Evolutionary conservation across 192 early-diverging fungal species (phyloP).

Genomic region (Podila minutissima): DNA sequence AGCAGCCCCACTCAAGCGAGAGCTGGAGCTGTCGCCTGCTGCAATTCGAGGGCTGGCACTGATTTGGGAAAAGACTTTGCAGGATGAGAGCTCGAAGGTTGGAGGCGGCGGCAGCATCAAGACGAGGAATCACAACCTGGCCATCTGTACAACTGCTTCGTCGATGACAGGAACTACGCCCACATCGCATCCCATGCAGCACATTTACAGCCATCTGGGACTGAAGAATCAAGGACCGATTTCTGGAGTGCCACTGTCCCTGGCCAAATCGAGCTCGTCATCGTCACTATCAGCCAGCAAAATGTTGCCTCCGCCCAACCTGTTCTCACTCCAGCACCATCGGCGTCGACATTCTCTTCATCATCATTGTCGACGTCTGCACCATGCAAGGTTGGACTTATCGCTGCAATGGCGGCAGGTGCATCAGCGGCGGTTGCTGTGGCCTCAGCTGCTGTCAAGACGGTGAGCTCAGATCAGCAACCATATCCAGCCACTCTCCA

Average conservation of each 20-base stretch:
- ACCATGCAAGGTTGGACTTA: conserved; percentile 1
- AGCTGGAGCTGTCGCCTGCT: conserved; percentile 31
- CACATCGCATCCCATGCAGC: conserved; percentile 6
- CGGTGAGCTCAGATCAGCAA: conserved; percentile 35
- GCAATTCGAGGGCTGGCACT: conserved; percentile 31
- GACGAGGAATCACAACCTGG: conserved; percentile 1
- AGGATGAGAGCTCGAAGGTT: conserved; percentile 39
- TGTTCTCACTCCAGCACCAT: conserved; percentile 6
- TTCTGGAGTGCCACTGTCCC: not conserved
- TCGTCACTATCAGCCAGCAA: conserved; percentile 22
- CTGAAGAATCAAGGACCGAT: conserved; percentile 3
- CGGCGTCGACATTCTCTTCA: not conserved
- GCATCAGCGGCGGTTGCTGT: conserved; percentile 27
- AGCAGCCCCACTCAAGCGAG: conserved; percentile 14
- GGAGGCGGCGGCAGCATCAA: conserved; percentile 34
- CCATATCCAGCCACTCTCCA: conserved; percentile 22
- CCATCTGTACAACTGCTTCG: not conserved
- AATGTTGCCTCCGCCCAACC: conserved; percentile 12
- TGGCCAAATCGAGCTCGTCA: conserved; percentile 17
- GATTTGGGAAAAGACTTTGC: conserved; percentile 29
- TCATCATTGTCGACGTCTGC: not conserved
- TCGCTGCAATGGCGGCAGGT: conserved; percentile 35
- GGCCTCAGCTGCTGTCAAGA: conserved; percentile 31
- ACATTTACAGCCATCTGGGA: conserved; percentile 14
- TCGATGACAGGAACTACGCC: not conserved